phyloP scores from a whole-genome alignment of 23 red algal genomes.

The Agarophyton chilense region DNA sequence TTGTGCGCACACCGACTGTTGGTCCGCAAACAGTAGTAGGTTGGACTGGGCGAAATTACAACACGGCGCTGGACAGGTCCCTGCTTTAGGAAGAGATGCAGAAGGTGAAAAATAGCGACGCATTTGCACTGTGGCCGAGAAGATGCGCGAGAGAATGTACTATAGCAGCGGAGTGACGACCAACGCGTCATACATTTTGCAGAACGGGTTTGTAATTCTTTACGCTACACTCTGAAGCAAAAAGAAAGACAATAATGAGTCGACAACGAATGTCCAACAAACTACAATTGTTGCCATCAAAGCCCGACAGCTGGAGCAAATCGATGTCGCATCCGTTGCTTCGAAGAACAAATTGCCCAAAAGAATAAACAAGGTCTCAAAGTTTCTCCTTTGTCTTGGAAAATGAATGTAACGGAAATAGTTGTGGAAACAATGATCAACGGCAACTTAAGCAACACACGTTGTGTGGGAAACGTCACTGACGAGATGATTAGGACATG shows the following conservation, averaged over 20 bases:
- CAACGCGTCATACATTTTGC: conserved; percentile 20
- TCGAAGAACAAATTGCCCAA: conserved; percentile 21
- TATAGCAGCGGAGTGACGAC: too few species aligned
- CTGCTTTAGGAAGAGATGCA: too few species aligned
- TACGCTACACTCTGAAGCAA: not conserved
- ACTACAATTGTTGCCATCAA: not conserved
- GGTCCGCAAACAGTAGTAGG: too few species aligned
- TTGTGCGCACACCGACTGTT: too few species aligned
- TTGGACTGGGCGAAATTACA: too few species aligned
- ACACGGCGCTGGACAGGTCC: too few species aligned
- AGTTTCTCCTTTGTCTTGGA: not conserved
- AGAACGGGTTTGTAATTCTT: not conserved
- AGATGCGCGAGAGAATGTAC: too few species aligned
- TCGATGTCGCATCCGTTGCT: not conserved
- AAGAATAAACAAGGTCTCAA: conserved; percentile 34
- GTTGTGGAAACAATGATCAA: not conserved
- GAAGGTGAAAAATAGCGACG: too few species aligned
- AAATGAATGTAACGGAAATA: not conserved
- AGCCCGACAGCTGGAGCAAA: conserved; percentile 1
- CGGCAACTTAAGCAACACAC: not conserved
- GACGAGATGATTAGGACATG: conserved; percentile 17
- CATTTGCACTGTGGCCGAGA: too few species aligned
- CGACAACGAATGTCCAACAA: not conserved
- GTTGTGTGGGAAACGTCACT: not conserved
- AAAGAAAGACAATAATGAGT: not conserved